Conservation (phyloP, 2,329 filamentous ascomycete species). For the Trichoderma polysporum region DNA sequence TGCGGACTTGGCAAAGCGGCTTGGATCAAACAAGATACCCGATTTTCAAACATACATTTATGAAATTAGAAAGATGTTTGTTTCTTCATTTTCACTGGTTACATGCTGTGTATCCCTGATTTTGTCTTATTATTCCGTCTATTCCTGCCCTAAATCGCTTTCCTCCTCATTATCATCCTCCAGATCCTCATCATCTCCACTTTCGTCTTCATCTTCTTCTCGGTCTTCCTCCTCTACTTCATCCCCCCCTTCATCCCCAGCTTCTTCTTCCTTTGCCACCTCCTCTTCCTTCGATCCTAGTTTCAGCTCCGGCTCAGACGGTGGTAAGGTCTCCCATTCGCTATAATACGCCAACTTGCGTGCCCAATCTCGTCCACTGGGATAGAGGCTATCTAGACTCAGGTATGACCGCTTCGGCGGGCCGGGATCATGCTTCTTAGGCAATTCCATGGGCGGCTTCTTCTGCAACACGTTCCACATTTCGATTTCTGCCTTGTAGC, state of each 20-base stretch:
- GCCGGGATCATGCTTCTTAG: slow-evolving; percentile 33
- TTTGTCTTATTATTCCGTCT: background rate
- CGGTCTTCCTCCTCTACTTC: background rate
- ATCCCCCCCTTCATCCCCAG: background rate
- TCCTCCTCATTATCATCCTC: background rate
- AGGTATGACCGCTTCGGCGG: slow-evolving; percentile 30
- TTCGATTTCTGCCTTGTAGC: slow-evolving; percentile 42
- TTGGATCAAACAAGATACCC: slow-evolving; percentile 16
- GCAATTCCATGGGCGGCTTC: slow-evolving; percentile 37
- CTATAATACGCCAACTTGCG: slow-evolving; percentile 36
- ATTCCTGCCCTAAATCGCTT: background rate
- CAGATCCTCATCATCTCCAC: background rate
- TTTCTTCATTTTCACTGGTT: background rate
- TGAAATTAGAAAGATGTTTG: background rate
- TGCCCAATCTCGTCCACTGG: slow-evolving; percentile 42
- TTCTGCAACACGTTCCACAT: slow-evolving; percentile 48
- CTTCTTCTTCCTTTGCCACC: background rate
- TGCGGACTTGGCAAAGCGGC: slow-evolving; percentile 1
- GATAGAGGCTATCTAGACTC: slow-evolving; percentile 39
- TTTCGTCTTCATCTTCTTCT: background rate
- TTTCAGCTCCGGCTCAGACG: background rate
- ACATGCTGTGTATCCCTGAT: background rate
- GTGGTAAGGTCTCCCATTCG: slow-evolving; percentile 43
- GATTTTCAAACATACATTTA: background rate
- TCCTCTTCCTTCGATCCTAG: background rate